phyloP scores from a whole-genome alignment of 2,329 filamentous ascomycete genomes.

The Talaromyces sp. region DNA sequence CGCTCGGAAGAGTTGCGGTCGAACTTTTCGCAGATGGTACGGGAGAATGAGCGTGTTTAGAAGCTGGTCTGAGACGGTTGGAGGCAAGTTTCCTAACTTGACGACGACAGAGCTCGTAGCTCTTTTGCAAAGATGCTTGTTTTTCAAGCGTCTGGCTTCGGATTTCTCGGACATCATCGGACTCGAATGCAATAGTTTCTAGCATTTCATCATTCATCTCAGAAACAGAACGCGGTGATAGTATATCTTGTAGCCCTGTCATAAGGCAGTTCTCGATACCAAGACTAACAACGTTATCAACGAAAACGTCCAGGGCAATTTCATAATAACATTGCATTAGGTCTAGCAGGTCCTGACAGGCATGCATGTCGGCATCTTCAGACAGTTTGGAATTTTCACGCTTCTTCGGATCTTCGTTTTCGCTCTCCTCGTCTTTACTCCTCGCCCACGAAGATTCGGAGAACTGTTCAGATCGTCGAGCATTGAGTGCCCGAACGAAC shows the following conservation, averaged over 20 bases:
- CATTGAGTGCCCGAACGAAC: slow-evolving; percentile 24
- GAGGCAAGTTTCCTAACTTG: slow-evolving; percentile 9
- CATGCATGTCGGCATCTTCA: slow-evolving; percentile 4
- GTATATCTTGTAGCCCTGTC: slow-evolving; percentile 27
- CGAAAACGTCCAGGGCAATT: slow-evolving; percentile 27
- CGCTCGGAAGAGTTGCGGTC: neutral
- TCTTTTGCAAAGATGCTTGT: slow-evolving; percentile 8
- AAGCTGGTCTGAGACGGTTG: neutral
- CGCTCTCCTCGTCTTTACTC: neutral
- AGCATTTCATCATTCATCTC: slow-evolving; percentile 26
- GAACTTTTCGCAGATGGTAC: neutral
- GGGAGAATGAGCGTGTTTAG: neutral
- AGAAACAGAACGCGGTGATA: slow-evolving; percentile 27
- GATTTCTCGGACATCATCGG: slow-evolving; percentile 14
- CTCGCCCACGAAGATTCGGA: neutral
- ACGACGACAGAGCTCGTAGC: slow-evolving; percentile 9
- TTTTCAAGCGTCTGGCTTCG: slow-evolving; percentile 10
- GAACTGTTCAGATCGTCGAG: neutral
- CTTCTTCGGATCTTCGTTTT: neutral
- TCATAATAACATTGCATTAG: slow-evolving; percentile 12
- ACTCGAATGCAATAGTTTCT: slow-evolving; percentile 21
- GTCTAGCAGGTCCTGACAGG: slow-evolving; percentile 7
- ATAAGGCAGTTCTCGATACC: slow-evolving; percentile 37
- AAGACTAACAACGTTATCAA: slow-evolving; percentile 33
- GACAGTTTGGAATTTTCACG: neutral